A percentile compares a stretch with the other conserved stretches of the same genome.
Conservation (phyloP, 192 early-diverging fungal species). For the Phycomyces nitens region DNA sequence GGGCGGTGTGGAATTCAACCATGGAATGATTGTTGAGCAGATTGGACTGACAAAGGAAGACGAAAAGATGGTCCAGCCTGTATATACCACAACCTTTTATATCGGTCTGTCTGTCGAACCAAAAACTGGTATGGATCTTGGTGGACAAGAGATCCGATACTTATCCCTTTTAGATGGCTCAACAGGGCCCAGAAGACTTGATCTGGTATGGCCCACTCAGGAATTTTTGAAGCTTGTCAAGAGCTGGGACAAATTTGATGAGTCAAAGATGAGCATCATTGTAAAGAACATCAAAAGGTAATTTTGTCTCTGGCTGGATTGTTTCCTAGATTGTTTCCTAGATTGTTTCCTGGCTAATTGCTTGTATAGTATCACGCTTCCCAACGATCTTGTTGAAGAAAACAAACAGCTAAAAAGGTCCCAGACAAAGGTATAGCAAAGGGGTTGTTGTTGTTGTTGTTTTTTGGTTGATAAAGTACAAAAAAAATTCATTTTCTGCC, state of each 20-base stretch:
- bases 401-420: slow-evolving; percentile 12
- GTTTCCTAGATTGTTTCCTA: no score
- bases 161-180: slow-evolving; percentile 26
- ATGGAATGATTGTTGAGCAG: slow-evolving; percentile 18
- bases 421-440: slow-evolving; percentile 16
- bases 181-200: slow-evolving; percentile 59
- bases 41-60: slow-evolving; percentile 9
- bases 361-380: slow-evolving; percentile 9
- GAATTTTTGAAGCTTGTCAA: slow-evolving; percentile 84
- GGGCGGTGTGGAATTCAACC: slow-evolving; percentile 1
- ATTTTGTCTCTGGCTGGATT: background rate
- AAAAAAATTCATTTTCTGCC: slow-evolving; percentile 7
- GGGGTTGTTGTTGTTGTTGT: no score
- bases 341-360: no score
- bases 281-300: slow-evolving; percentile 60
- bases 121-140: slow-evolving; percentile 40
- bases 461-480: background rate
- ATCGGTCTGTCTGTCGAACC: slow-evolving; percentile 76
- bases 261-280: slow-evolving; percentile 59
- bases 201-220: slow-evolving; percentile 73
- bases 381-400: slow-evolving; percentile 11
- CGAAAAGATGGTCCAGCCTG: slow-evolving; percentile 26
- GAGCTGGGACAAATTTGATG: slow-evolving; percentile 77
- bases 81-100: slow-evolving; percentile 85
- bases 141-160: slow-evolving; percentile 1